These are phyloP conservation scores for Chlamydomonas sp. DNA, from an alignment of 139 green algal species.

Conservation along the genomic window DNA sequence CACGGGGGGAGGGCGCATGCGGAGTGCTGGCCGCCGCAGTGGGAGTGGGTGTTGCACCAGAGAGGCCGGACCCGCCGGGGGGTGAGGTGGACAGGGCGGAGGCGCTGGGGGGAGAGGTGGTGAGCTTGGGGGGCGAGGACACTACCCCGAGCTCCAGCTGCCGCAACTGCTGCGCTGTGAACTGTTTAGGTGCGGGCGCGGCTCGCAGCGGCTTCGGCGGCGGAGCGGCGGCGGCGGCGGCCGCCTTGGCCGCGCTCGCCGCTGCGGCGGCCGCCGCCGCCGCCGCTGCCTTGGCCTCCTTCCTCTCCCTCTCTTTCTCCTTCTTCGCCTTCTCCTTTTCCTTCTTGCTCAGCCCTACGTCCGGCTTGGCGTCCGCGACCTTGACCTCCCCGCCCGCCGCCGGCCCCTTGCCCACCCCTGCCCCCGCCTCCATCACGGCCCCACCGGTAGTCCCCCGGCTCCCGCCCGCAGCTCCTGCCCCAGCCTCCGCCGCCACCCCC, in stretches of 20 bases:
- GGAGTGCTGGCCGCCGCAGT: too few relatives aligned
- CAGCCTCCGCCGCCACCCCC: too few relatives aligned
- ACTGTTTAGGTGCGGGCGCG: constrained; percentile 26
- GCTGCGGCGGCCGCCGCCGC: background rate
- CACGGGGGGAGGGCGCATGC: too few relatives aligned
- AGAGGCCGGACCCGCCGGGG: too few relatives aligned
- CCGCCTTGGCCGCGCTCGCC: background rate
- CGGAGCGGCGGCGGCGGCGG: background rate
- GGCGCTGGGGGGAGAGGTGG: too few relatives aligned
- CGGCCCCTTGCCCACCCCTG: background rate
- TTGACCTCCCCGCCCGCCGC: background rate
- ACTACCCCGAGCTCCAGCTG: constrained; percentile 19
- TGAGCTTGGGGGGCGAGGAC: background rate
- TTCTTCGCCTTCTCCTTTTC: background rate
- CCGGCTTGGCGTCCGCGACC: background rate
- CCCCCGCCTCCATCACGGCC: background rate
- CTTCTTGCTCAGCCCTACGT: background rate
- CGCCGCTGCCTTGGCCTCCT: background rate
- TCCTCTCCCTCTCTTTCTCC: background rate
- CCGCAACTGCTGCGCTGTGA: constrained; percentile 11
- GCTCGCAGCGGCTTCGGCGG: constrained; percentile 10
- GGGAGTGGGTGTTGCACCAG: too few relatives aligned
- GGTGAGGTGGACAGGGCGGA: too few relatives aligned
- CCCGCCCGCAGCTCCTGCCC: too few relatives aligned
- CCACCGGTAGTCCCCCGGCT: background rate